Percentiles rank a stretch among this genome's conserved stretches.
phyloP scores from a whole-genome alignment of 805 yeast genomes.

The Hanseniaspora vineae region DNA sequence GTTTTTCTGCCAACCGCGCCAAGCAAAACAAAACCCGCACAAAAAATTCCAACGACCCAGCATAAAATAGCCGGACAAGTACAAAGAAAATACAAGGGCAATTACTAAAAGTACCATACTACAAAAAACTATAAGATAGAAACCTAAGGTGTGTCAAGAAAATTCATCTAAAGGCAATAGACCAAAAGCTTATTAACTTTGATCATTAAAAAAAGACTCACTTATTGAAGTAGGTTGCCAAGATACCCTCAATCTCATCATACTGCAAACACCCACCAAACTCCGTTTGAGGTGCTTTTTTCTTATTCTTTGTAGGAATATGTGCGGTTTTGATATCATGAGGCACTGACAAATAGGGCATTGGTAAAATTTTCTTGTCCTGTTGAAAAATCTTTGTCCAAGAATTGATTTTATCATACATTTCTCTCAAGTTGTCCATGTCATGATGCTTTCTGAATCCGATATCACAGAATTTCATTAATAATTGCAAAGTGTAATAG shows the following conservation, averaged over 20 bases:
- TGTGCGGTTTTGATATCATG: slow-evolving; percentile 2
- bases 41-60: too few species aligned
- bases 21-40: too few species aligned
- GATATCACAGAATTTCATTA: slow-evolving; percentile 37
- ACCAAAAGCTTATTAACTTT: too few species aligned
- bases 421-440: slow-evolving; percentile 15
- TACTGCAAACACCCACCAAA: neutral
- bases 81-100: too few species aligned
- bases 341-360: slow-evolving; percentile 14
- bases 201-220: too few species aligned
- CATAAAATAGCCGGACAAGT: too few species aligned
- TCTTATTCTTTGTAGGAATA: slow-evolving; percentile 4
- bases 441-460: slow-evolving; percentile 14
- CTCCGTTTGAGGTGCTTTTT: neutral
- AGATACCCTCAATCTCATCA: neutral
- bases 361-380: slow-evolving; percentile 17
- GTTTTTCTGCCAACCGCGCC: too few species aligned
- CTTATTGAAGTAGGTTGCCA: neutral
- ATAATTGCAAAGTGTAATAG: slow-evolving; percentile 43
- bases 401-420: slow-evolving; percentile 10
- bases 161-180: too few species aligned
- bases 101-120: too few species aligned
- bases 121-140: too few species aligned
- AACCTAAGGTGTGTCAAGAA: too few species aligned
- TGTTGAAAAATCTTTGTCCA: slow-evolving; percentile 13